Evolutionary conservation across 306 rosid species (phyloP), one percentile per base, ranked within the genome.

Genomic region (Cajanus cajan): DNA sequence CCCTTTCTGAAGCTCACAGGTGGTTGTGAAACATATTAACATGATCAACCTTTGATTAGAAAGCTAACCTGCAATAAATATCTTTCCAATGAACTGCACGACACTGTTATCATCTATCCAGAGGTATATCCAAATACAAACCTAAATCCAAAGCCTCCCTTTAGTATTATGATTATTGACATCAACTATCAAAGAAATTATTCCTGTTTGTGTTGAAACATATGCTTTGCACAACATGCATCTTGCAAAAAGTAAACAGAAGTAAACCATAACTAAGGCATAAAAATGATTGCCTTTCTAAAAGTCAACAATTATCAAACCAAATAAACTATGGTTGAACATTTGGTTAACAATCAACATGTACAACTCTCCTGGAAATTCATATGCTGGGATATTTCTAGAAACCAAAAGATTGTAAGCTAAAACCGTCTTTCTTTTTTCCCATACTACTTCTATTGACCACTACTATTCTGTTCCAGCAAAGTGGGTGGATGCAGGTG

Each of bases 21-120:
- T 68, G 25, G 45, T 57, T 41, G 48, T 33, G 63, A 82, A 84
- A 79, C 25, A 37, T 43, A 40, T 52, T 16, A 84, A 78, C 25
- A 33, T 37, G 36, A 68, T 16, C 70, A 70, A 24, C 47, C 16
- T 48, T 70, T 7, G 12, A 68, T 25, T 68, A 64, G 52, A 77
- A 76, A 70, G 72, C 93, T 85, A 87, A 95, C 99, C 99, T 89
- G 98, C 97, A 67, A 95, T 77, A 78, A 93, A 91, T 80, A 90
- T 82, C 86, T 90, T 88, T 80, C 99, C 99, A 40, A 87, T 25
- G 45, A 90, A 82, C 75, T 90, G 87, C 74, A 86, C 93, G 44
- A 39, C 80, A 21, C 85, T 83, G 82, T 83, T 91, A 74, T 88
- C 88, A 54, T 89, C 82, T 54, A 93, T 69, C 93, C 97, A 90